phyloP scores from a whole-genome alignment of 768 basidiomycete species.

The Gloeopeniophorella convolvens region DNA sequence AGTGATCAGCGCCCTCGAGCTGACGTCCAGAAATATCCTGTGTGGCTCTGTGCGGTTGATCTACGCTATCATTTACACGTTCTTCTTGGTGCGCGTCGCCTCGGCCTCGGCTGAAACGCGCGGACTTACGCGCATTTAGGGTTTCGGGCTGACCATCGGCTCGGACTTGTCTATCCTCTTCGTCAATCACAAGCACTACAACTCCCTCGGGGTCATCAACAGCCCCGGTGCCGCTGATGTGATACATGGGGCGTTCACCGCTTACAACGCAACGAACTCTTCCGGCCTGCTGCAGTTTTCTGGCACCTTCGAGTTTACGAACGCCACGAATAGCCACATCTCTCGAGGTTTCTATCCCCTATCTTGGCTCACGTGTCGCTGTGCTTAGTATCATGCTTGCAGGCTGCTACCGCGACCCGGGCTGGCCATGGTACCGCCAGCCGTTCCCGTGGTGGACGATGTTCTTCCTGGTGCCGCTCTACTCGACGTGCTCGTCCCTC shows the following conservation, averaged over 20 bases:
- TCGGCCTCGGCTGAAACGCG: not conserved
- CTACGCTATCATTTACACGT: slow-evolving; percentile 80
- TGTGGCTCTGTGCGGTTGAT: slow-evolving; percentile 80
- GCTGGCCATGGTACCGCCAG: slow-evolving; percentile 73
- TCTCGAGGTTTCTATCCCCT: slow-evolving; percentile 25
- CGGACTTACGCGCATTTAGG: slow-evolving; percentile 35
- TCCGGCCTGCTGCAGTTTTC: slow-evolving; percentile 21
- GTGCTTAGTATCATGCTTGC: not conserved
- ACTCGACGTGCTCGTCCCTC: slow-evolving; percentile 67
- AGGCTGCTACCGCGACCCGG: slow-evolving; percentile 72
- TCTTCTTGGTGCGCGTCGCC: slow-evolving; percentile 55
- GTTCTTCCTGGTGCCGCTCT: slow-evolving; percentile 69
- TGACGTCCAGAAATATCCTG: slow-evolving; percentile 75
- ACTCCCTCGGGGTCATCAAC: slow-evolving; percentile 28
- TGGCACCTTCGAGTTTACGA: slow-evolving; percentile 28
- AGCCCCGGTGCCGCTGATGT: slow-evolving; percentile 24
- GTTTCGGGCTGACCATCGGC: slow-evolving; percentile 79
- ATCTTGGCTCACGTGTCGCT: not conserved
- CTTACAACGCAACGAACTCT: slow-evolving; percentile 30
- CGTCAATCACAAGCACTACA: slow-evolving; percentile 52
- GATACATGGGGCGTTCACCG: slow-evolving; percentile 47
- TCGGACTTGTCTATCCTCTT: slow-evolving; percentile 69
- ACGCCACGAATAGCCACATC: slow-evolving; percentile 26
- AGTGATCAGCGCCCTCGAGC: slow-evolving; percentile 76
- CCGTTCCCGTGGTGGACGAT: slow-evolving; percentile 79